Base-by-base conservation (phyloP, 108 stramenopile genomes). In the Skeletonema potamos region DNA sequence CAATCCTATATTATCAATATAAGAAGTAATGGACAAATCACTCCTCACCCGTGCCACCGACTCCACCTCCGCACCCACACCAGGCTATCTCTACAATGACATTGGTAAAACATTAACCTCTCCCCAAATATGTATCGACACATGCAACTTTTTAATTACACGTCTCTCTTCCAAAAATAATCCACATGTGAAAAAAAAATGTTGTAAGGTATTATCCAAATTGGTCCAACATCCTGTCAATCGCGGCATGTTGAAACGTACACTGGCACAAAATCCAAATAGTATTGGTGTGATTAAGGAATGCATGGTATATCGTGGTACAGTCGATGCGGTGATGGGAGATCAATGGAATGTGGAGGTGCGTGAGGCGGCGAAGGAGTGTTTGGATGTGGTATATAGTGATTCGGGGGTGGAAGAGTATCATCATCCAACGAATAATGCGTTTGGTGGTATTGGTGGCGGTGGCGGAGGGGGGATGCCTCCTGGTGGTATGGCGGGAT, bases 41-140 rank as follows among this genome's bases (percentile, higher is more conserved):
- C 72, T 72, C 28, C 72, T 97, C 17, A 72, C 81, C 33, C 90
- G 94, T 9, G 97, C 97, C 26, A 96, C 94, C 62, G 91, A 96
- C 56, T 58, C 82, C 48, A 89, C 96, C 74, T 87, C 93, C 39
- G 84, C 91, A 28, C 98, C 97, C 17, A 98, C 97, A 11, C 98
- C 98, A 1, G 98, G 97, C 17, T 99, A 99, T 83, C 84, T 99
- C 84, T 97, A 97, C 82, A 83, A 87, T 24, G 98, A 99, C 73
- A 97, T 99, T 59, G 92, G 95, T 73, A 92, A 93, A 72, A 90
- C 94, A 15, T 79, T 88, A 26, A 80, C 87, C 26, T 83, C 89
- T 58, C 92, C 91, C 59, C 82, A 87, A 46, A 85, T 77, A 2
- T 92, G 88, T 71, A 30, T 66, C 18, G 93, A 97, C 64, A 85